Percentiles rank a stretch among this genome's conserved stretches.
Conservation (phyloP, 192 early-diverging fungal species). For the Mortierella alpina region DNA sequence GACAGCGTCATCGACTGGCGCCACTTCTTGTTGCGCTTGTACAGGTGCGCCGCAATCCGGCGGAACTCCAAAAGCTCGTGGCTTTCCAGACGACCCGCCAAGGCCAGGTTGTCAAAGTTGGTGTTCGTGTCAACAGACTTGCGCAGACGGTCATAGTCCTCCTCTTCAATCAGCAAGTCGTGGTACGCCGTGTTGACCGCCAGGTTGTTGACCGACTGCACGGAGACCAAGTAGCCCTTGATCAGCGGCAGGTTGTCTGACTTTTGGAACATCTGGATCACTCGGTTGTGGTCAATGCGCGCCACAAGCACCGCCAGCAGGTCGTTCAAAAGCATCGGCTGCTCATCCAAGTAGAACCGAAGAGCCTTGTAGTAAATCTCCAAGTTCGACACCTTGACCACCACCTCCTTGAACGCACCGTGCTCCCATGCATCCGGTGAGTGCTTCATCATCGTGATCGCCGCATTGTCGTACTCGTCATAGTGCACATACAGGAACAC, state of each 20-base stretch:
- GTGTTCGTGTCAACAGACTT: constrained; percentile 95
- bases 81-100: constrained; percentile 93
- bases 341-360: constrained; percentile 95
- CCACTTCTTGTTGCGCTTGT: constrained; percentile 98
- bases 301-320: constrained; percentile 89
- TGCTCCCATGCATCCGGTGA: constrained; percentile 98
- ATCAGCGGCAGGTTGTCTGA: constrained; percentile 97
- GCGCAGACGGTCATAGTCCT: constrained; percentile 93
- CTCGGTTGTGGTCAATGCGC: constrained; percentile 95
- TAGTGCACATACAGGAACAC: constrained; percentile 99
- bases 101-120: constrained; percentile 93
- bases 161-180: constrained; percentile 97
- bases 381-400: constrained; percentile 96
- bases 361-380: constrained; percentile 99
- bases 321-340: constrained; percentile 95
- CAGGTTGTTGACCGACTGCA: constrained; percentile 94
- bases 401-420: constrained; percentile 93
- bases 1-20: constrained; percentile 93
- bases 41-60: constrained; percentile 95
- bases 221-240: constrained; percentile 94
- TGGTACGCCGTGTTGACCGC: constrained; percentile 96
- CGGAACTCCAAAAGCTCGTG: constrained; percentile 98
- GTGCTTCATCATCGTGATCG: constrained; percentile 94
- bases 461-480: constrained; percentile 99
- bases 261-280: constrained; percentile 97